Conservation (phyloP, 2,329 filamentous ascomycete species). For the Fusarium proliferatum region DNA sequence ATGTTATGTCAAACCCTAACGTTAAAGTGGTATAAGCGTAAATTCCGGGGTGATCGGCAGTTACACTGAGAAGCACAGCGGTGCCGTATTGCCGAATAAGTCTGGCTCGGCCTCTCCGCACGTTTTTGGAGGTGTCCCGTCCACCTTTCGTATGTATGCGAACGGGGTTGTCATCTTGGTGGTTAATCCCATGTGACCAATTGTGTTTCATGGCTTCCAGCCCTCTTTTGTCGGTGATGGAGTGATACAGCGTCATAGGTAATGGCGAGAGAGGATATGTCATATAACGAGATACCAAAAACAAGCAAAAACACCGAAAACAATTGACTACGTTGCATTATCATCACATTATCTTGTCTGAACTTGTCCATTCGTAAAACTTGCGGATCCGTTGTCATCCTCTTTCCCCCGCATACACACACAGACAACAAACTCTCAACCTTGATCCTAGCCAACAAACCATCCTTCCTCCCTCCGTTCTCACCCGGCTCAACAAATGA, state of each 20-base stretch:
- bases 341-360: background rate
- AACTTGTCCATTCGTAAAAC: conserved; percentile 2
- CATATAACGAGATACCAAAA: background rate
- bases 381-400: background rate
- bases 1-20: conserved; percentile 17
- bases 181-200: conserved; percentile 10
- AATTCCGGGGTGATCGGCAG: conserved; percentile 28
- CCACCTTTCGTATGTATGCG: background rate
- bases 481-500: conserved; percentile 15
- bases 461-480: conserved; percentile 20
- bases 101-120: conserved; percentile 37
- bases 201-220: background rate
- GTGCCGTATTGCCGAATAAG: conserved; percentile 38
- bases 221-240: background rate
- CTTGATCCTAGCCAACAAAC: background rate
- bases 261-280: background rate
- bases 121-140: background rate
- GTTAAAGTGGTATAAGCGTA: conserved; percentile 27
- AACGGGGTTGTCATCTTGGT: background rate
- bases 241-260: conserved; percentile 18
- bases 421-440: background rate
- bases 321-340: background rate
- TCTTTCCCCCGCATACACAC: conserved; percentile 10
- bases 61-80: conserved; percentile 1
- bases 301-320: background rate